Base-by-base conservation (phyloP, 306 rosid species). In the Castanopsis chinensis region DNA sequence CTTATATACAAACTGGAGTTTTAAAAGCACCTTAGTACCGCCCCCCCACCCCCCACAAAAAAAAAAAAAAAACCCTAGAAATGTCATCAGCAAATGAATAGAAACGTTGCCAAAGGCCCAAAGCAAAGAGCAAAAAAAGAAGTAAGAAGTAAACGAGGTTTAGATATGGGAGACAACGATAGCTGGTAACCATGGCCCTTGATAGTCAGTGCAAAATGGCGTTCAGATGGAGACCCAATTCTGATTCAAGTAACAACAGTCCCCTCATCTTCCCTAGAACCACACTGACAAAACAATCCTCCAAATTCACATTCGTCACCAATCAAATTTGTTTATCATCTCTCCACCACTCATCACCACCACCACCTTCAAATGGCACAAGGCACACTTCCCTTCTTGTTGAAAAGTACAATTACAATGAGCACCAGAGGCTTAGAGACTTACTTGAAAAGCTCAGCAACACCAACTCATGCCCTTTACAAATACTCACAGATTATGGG, bases 331-430 rank as follows among this genome's bases (percentile, higher is more conserved):
- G 55, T 28, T 52, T 30, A 43, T 41, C 84, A 35, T 82, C 80
- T 61, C 17, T 61, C 69, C 69, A 30, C 13, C 43, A 49, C 49
- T 65, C 75, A 57, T 63, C 81, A 21, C 25, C 76, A 27, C 55
- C 45, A 35, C 41, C 41, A 41, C 45, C 45, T 41, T 41, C 45
- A 41, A 30, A 61, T 72, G 79, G 85, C 79, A 70, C 86, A 12
- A 85, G 80, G 78, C 95, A 83, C 69, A 69, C 80, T 32, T 86
- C 89, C 76, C 90, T 80, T 80, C 89, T 83, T 20, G 83, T 85
- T 30, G 92, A 90, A 69, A 75, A 85, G 76, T 88, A 84, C 74
- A 86, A 82, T 85, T 88, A 83, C 74, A 86, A 82, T 86, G 76
- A 85, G 49, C 91, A 86, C 79, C 79, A 73, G 53, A 76, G 69